A percentile compares a stretch with the other conserved stretches of the same genome.
Conservation (phyloP, 2,329 filamentous ascomycete species). For the Achaetomium macrosporum region DNA sequence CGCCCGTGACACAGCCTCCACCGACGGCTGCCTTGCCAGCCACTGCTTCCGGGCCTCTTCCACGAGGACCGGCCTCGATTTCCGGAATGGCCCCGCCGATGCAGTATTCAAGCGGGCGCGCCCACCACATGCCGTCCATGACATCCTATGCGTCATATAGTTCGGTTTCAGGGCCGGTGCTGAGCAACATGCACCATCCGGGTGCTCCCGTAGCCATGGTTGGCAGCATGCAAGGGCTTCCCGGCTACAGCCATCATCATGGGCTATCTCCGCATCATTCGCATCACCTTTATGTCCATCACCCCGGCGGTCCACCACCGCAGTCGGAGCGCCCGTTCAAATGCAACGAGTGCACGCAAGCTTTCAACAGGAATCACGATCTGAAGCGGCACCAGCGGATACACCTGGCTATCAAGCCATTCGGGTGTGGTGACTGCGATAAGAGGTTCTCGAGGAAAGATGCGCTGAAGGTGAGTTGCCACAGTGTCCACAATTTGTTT, state of each 20-base stretch:
- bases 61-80: constrained; percentile 10
- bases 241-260: constrained; percentile 10
- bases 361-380: constrained; percentile 95
- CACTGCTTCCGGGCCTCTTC: constrained; percentile 6
- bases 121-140: constrained; percentile 10
- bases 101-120: constrained; percentile 32
- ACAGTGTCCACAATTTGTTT: neutral
- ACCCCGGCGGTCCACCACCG: constrained; percentile 38
- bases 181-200: constrained; percentile 26
- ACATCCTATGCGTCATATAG: constrained; percentile 26
- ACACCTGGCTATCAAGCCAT: constrained; percentile 91
- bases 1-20: constrained; percentile 11
- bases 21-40: constrained; percentile 11
- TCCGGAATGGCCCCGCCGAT: constrained; percentile 29
- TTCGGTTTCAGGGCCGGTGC: constrained; percentile 33
- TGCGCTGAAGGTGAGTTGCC: constrained; percentile 66
- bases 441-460: constrained; percentile 98
- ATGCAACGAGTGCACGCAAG: constrained; percentile 86
- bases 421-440: constrained; percentile 83
- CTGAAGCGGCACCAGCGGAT: constrained; percentile 94
- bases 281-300: constrained; percentile 55
- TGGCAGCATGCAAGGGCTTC: constrained; percentile 34
- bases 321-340: constrained; percentile 69
- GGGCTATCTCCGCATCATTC: constrained; percentile 19
- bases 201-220: constrained; percentile 53